Percentiles rank a stretch among this genome's conserved stretches.
Evolutionary conservation across 495 filamentous ascomycete genomes (phyloP).

Genomic region (Apodospora peruviana): DNA sequence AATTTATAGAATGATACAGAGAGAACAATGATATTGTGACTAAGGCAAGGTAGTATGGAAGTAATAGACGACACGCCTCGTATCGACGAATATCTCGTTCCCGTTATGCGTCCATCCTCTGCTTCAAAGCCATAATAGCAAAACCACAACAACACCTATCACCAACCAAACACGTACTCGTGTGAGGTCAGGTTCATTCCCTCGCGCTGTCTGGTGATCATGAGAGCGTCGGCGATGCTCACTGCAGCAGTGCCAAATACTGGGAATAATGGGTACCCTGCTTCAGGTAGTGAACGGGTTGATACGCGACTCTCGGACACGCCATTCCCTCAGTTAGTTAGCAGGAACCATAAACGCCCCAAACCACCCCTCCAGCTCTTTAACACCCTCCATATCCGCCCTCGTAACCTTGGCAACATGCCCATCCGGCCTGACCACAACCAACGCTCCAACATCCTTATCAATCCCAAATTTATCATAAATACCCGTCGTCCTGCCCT

Average conservation of each 20-base stretch:
- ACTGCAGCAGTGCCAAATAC: constrained; percentile 81
- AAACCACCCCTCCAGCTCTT: constrained; percentile 14
- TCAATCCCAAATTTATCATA: constrained; percentile 59
- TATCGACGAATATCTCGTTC: no score
- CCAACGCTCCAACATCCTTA: constrained; percentile 48
- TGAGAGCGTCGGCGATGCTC: constrained; percentile 82
- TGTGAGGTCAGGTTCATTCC: constrained; percentile 94
- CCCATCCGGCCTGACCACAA: constrained; percentile 52
- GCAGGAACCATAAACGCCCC: no score
- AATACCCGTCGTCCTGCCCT: no score
- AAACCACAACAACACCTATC: no score
- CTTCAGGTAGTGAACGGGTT: constrained; percentile 85
- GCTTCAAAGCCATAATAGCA: no score
- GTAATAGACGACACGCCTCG: no score
- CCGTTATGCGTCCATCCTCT: no score
- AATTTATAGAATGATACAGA: no score
- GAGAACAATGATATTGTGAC: no score
- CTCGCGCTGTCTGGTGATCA: constrained; percentile 88
- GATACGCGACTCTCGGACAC: no score
- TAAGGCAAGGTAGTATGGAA: no score
- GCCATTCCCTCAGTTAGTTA: no score
- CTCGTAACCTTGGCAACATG: constrained; percentile 55
- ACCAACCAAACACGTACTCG: constrained; percentile 87
- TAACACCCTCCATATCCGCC: constrained; percentile 36
- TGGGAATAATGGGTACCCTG: constrained; percentile 88